Evolutionary conservation across 176 grass and related monocot genomes (phyloP).

Genomic region (Paspalum vaginatum): DNA sequence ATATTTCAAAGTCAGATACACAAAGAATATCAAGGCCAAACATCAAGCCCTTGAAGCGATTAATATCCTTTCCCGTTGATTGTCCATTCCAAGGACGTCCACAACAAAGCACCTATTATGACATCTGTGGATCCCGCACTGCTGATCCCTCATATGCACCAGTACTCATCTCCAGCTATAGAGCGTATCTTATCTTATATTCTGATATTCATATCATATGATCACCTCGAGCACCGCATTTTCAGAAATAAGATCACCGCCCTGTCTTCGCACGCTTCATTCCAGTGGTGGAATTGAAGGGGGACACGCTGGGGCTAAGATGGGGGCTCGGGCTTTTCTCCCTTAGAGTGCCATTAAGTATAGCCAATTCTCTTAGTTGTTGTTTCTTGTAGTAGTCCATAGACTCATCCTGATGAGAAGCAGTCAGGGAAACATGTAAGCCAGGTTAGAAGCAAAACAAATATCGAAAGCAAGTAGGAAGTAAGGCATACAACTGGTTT

Average conservation of each 20-base stretch:
- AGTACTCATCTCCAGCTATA: constrained; percentile 28
- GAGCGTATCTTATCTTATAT: constrained; percentile 18
- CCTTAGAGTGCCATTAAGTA: constrained; percentile 89
- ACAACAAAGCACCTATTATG: not conserved
- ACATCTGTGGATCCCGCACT: not conserved
- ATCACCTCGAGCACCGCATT: constrained; percentile 30
- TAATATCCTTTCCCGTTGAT: constrained; percentile 1
- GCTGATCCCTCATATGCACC: not conserved
- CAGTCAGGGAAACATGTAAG: not conserved
- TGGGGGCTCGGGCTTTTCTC: constrained; percentile 77
- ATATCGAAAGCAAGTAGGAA: not conserved
- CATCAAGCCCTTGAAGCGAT: constrained; percentile 20
- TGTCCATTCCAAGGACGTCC: constrained; percentile 17
- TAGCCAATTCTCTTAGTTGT: constrained; percentile 89
- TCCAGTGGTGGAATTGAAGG: constrained; percentile 74
- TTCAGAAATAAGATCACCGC: constrained; percentile 48
- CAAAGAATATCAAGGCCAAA: constrained; percentile 42
- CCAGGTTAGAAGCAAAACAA: constrained; percentile 13
- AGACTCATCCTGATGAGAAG: constrained; percentile 69
- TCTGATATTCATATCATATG: constrained; percentile 19
- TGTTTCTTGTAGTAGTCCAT: constrained; percentile 99
- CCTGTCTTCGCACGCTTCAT: constrained; percentile 95
- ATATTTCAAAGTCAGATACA: constrained; percentile 47
- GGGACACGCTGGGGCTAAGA: constrained; percentile 79
- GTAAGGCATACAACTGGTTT: constrained; percentile 76